Base-by-base conservation (phyloP, 306 rosid species). In the Fagus sylvatica region DNA sequence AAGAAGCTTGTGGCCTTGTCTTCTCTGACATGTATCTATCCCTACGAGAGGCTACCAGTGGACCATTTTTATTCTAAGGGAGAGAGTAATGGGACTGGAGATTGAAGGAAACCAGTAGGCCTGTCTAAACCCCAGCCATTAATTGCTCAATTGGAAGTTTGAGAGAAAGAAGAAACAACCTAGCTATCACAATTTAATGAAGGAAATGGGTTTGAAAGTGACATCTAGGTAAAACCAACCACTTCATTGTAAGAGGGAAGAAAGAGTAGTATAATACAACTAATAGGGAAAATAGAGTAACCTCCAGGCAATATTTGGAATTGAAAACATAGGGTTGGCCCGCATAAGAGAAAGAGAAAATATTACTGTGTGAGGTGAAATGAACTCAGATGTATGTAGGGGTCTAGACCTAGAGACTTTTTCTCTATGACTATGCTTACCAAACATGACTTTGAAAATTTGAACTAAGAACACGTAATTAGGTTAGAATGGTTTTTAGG, bases 1-100 rank as follows among this genome's bases (percentile, higher is more conserved):
- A 83, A 60, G 64, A 79, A 78, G 80, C 83, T 76, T 85, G 86
- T 85, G 83, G 72, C 74, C 51, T 66, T 86, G 83, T 86, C 71
- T 72, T 80, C 87, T 83, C 74, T 73, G 85, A 73, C 77, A 71
- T 62, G 59, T 55, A 70, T 73, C 64, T 79, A 59, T 40, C 78
- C 82, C 74, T 69, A 74, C 80, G 67, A 33, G 46, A 54, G 85
- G 88, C 74, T 69, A 74, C 80, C 71, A 33, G 46, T 62, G 85
- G 88, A 70, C 82, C 82, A 56, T 69, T 76, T 37, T 80, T 15
- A 53, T 54, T 41, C 10, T 33, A 16, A 74, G 30, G n/a, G 66
- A 22, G 71, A 62, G 15, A 69, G 79, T 12, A 32, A 15, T 1
- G 46, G 72, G 78, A 7, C 54, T 62, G 22, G 78, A 71, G 81